These are phyloP conservation scores for Blumeria hordei DNA, from an alignment of 2,329 filamentous ascomycete genomes.

Conservation along the genomic window DNA sequence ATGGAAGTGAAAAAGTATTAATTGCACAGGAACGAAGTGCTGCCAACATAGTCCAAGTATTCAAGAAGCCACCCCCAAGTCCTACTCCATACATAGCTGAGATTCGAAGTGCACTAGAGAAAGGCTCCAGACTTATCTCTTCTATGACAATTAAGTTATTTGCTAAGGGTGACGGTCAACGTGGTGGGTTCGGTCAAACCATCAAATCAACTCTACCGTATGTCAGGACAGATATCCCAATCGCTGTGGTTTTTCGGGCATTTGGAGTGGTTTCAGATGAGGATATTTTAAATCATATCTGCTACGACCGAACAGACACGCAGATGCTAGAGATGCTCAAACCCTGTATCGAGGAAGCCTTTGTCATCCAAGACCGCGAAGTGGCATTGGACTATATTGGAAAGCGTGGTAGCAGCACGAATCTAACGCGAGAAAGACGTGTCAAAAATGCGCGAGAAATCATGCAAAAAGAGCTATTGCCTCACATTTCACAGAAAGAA, in stretches of 20 bases:
- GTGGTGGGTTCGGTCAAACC: constrained; percentile 61
- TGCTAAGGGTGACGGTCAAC: constrained; percentile 57
- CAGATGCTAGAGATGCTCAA: constrained; percentile 96
- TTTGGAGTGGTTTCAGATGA: constrained; percentile 91
- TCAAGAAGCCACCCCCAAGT: constrained; percentile 88
- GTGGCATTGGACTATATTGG: constrained; percentile 89
- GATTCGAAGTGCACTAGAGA: constrained; percentile 88
- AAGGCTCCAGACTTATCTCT: constrained; percentile 83
- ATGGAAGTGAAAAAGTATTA: constrained; percentile 92
- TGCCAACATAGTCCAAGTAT: constrained; percentile 96
- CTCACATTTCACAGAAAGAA: constrained; percentile 86
- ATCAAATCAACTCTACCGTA: constrained; percentile 84
- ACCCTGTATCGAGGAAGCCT: constrained; percentile 90
- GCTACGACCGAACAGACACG: constrained; percentile 82
- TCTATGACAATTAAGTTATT: constrained; percentile 79
- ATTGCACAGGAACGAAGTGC: constrained; percentile 95
- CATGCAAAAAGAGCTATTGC: constrained; percentile 86
- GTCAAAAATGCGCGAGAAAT: constrained; percentile 82
- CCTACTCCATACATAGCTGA: constrained; percentile 85
- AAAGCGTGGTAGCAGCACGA: constrained; percentile 59
- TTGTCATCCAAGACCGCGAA: constrained; percentile 86
- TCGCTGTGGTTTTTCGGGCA: constrained; percentile 87
- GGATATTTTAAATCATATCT: constrained; percentile 94
- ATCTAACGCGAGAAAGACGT: constrained; percentile 63
- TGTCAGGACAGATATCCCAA: constrained; percentile 78